Base-by-base conservation (phyloP, 179 eudicot species). In the Drosera spatulata region DNA sequence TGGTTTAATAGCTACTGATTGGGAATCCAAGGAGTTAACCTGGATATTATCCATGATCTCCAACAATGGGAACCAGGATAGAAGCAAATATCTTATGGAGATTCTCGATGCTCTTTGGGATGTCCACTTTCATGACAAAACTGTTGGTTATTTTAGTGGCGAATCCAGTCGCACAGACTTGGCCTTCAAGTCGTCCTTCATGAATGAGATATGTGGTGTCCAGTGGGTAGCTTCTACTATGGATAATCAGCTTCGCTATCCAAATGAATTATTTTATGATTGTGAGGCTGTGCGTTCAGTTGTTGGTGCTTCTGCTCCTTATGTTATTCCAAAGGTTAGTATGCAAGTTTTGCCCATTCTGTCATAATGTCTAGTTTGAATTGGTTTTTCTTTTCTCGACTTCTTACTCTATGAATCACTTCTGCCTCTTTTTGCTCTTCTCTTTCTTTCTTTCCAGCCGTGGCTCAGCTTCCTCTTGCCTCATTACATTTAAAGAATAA, bases 271-370 rank as follows among this genome's bases (percentile, higher is more conserved):
- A 61, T 94, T 81, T 65, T 74, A 85, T 68, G 95, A 94, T 66
- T 86, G 94, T 77, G 84, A 78, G 71, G 77, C 76, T 55, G 87
- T 94, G 60, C 77, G 83, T 64, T 85, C 97, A 46, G 58, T 89
- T 69, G 71, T 85, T 50, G 99, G 97, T 50, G 66, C 56, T 67
- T 72, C 59, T 66, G 99, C 87, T 70, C 91, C 95, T 14, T 94
- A 80, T 74, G 84, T 78, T 48, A 76, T 80, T 80, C 97, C 97
- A 22, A 85, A 89, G 98, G 98, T 88, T 69, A 68, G 93, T 75
- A 7, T 42, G 55, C 38, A 42, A 40, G 39, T 41, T 7, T 10
- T 2, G 11, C 15, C 5, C 7, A 6, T 56, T 8, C 11, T n/a
- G 15, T 11, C 55, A 56, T 56, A 5, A 39, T 39, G 44, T 39